Conservation (phyloP, 2,329 filamentous ascomycete species). For the Golovinomyces cichoracearum region DNA sequence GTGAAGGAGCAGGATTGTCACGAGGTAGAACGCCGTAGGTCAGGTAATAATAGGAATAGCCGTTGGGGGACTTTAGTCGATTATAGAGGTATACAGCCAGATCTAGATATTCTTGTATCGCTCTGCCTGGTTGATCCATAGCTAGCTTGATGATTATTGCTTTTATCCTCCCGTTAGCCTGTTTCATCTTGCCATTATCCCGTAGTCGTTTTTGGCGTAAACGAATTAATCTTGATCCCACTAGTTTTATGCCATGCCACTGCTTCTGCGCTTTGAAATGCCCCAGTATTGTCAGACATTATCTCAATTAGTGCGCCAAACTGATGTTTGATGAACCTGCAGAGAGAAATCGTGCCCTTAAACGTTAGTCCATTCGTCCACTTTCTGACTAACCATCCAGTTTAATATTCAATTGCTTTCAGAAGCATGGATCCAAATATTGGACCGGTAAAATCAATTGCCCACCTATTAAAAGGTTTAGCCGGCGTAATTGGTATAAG, state of each 20-base stretch:
- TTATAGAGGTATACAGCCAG: neutral
- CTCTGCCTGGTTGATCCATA: constrained; percentile 1
- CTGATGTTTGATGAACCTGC: neutral
- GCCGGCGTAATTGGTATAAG: neutral
- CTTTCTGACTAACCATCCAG: constrained; percentile 1
- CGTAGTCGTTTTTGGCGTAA: neutral
- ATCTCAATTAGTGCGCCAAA: neutral
- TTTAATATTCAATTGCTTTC: neutral
- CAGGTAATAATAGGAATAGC: constrained; percentile 1
- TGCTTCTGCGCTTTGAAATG: constrained; percentile 2
- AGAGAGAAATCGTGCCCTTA: neutral
- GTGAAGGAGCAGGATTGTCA: neutral
- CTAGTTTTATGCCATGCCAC: constrained; percentile 1
- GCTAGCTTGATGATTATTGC: constrained; percentile 1
- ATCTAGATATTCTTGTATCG: constrained; percentile 1
- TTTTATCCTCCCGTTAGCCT: constrained; percentile 1
- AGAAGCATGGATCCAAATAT: neutral
- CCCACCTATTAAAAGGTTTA: constrained; percentile 1
- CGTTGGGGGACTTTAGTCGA: constrained; percentile 1
- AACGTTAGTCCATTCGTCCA: constrained; percentile 1
- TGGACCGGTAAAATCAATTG: constrained; percentile 1
- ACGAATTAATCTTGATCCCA: neutral
- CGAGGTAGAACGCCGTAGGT: neutral
- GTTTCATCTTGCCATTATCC: constrained; percentile 1
- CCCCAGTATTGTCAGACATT: constrained; percentile 1